A percentile compares a stretch with the other conserved stretches of the same genome.
phyloP scores from a whole-genome alignment of 2,329 filamentous ascomycete genomes.

The Diplodia seriata region DNA sequence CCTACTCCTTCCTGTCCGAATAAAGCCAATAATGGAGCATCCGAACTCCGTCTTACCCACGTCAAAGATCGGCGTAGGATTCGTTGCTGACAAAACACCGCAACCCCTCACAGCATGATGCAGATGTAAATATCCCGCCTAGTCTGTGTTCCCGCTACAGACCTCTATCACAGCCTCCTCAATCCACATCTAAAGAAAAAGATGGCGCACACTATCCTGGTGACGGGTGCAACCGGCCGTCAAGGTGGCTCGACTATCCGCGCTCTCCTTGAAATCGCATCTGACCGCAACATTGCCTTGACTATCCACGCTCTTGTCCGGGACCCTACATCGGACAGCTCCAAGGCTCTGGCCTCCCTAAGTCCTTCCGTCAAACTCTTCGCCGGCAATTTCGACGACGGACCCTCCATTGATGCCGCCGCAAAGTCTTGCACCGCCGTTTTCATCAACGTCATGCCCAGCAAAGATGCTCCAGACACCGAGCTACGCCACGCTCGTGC shows the following conservation, averaged over 20 bases:
- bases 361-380: constrained; percentile 32
- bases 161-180: background rate
- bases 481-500: constrained; percentile 13
- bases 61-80: constrained; percentile 9
- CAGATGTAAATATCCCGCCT: background rate
- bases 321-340: constrained; percentile 1
- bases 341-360: constrained; percentile 22
- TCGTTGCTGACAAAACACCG: constrained; percentile 6
- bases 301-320: constrained; percentile 28
- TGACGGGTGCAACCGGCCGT: constrained; percentile 47
- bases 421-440: constrained; percentile 11
- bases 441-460: constrained; percentile 9
- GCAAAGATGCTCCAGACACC: background rate
- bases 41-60: background rate
- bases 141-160: no score
- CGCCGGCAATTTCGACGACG: constrained; percentile 16
- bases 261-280: constrained; percentile 36
- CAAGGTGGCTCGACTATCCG: constrained; percentile 56
- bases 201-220: constrained; percentile 19
- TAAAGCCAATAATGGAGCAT: no score
- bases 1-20: no score
- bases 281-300: background rate
- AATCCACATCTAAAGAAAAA: background rate
- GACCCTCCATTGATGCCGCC: background rate
- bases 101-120: background rate